Evolutionary conservation across 208 protist genomes (phyloP).

Genomic region (Porcisia hertigi): DNA sequence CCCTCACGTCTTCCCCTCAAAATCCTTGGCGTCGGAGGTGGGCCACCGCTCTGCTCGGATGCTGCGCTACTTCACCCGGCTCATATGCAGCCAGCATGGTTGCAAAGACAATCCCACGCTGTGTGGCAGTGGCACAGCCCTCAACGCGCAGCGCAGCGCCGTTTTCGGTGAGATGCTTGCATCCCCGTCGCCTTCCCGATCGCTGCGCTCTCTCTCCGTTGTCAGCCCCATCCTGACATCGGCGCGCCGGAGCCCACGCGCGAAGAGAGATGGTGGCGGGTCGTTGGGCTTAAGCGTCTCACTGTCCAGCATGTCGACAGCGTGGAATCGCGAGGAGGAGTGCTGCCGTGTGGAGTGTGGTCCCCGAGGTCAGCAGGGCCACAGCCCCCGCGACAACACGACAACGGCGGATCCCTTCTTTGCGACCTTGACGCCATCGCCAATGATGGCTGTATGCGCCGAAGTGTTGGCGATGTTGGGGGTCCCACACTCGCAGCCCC

Average conservation of each 20-base stretch:
- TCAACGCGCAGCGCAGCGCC: neutral
- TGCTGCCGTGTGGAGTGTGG: neutral
- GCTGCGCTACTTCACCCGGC: conserved; percentile 24
- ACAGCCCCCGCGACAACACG: no score
- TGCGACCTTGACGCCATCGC: neutral
- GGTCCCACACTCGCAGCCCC: neutral
- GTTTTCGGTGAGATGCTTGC: neutral
- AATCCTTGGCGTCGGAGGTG: neutral
- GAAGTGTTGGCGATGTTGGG: conserved; percentile 7
- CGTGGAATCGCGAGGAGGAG: conserved; percentile 30
- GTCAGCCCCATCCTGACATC: neutral
- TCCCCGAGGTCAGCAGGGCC: no score
- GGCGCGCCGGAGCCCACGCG: neutral
- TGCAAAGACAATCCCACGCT: neutral
- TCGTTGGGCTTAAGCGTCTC: conserved; percentile 4
- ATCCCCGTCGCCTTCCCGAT: neutral
- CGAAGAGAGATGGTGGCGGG: neutral
- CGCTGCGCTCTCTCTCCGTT: conserved; percentile 3
- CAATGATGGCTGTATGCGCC: conserved; percentile 1
- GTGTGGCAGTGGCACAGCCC: neutral
- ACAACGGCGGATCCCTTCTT: neutral
- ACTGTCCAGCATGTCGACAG: conserved; percentile 29
- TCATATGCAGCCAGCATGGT: conserved; percentile 4
- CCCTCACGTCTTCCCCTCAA: neutral
- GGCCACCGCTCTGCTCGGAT: conserved; percentile 18